A percentile compares a stretch with the other conserved stretches of the same genome.
These are phyloP conservation scores for Stygiomarasmius scandens DNA, from an alignment of 1,284 basidiomycete genomes.

Conservation along the genomic window DNA sequence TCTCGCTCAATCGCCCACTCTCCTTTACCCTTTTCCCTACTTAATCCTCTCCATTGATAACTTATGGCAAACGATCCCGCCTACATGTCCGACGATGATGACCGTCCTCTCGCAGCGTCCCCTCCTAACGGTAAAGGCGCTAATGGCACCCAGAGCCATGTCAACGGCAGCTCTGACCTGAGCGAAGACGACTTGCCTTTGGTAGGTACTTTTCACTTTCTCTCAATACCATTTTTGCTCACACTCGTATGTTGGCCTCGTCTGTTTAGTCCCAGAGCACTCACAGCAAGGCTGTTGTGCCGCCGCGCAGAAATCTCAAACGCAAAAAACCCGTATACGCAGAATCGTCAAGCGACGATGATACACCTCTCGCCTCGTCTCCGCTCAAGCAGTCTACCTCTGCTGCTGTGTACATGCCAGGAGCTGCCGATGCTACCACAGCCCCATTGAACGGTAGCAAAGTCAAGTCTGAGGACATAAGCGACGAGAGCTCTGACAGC, in stretches of 20 bases:
- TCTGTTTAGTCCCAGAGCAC: conserved; percentile 46
- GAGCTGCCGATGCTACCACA: conserved; percentile 42
- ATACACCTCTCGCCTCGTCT: conserved; percentile 71
- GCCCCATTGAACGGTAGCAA: conserved; percentile 34
- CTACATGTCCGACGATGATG: conserved; percentile 70
- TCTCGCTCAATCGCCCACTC: conserved; percentile 16
- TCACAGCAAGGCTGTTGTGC: conserved; percentile 49
- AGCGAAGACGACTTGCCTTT: conserved; percentile 68
- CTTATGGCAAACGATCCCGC: conserved; percentile 49
- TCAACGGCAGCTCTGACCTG: conserved; percentile 30
- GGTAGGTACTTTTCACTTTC: conserved; percentile 43
- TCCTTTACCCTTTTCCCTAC: conserved; percentile 23
- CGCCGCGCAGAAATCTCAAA: conserved; percentile 50
- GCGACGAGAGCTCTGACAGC: conserved; percentile 35
- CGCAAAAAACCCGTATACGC: conserved; percentile 57
- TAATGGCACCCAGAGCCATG: conserved; percentile 48
- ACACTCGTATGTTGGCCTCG: conserved; percentile 22
- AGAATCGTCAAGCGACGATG: conserved; percentile 67
- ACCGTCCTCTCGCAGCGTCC: conserved; percentile 54
- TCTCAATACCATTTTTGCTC: conserved; percentile 19
- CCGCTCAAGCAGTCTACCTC: conserved; percentile 55
- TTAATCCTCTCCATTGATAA: conserved; percentile 20
- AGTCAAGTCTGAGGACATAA: conserved; percentile 32
- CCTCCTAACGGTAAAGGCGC: conserved; percentile 33
- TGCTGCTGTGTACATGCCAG: conserved; percentile 44